Evolutionary conservation across 192 early-diverging fungal species (phyloP).

Genomic region (Rhizophagus sp.): DNA sequence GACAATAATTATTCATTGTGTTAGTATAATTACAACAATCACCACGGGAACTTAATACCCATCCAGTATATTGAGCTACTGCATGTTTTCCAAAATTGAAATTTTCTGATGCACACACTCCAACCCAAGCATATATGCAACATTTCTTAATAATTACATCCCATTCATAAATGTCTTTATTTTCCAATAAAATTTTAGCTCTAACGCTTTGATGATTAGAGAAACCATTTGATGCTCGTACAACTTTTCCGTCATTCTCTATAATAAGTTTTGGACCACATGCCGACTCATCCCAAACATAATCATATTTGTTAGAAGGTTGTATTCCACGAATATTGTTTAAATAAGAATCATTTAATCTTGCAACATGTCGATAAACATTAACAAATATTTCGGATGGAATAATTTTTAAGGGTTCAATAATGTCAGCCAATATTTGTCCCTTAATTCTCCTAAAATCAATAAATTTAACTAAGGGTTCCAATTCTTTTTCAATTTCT

Average conservation of each 20-base stretch:
- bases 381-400: not conserved
- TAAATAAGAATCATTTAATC: too few species aligned
- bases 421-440: not conserved
- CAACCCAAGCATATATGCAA: not conserved
- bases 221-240: not conserved
- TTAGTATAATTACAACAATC: not conserved
- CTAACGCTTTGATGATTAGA: not conserved
- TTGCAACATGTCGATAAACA: not conserved
- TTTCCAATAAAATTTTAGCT: not conserved
- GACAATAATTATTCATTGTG: too few species aligned
- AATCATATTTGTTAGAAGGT: too few species aligned
- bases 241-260: not conserved
- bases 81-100: not conserved
- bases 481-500: not conserved
- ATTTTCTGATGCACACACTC: slow-evolving; percentile 1
- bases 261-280: not conserved
- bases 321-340: too few species aligned
- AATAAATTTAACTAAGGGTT: not conserved
- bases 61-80: not conserved
- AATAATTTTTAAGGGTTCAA: not conserved
- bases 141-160: slow-evolving; percentile 6
- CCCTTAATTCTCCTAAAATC: slow-evolving; percentile 1
- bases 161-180: slow-evolving; percentile 10
- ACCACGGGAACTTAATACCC: not conserved
- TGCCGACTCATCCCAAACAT: too few species aligned